phyloP scores from a whole-genome alignment of 2,329 filamentous ascomycete species.

The Penicillium rolfsii region DNA sequence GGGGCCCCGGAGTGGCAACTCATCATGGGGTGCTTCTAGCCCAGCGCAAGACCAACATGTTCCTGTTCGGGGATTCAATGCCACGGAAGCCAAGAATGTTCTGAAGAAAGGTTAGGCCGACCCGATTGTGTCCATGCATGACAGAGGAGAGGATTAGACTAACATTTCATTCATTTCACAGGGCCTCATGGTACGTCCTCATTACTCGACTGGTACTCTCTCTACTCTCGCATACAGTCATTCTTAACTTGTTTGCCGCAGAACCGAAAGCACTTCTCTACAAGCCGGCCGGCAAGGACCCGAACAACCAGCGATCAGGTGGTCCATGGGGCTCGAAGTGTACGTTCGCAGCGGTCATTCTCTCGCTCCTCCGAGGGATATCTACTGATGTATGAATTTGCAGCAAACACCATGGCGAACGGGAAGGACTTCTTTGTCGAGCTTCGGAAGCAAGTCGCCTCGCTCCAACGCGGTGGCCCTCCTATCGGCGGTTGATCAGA shows the following conservation, averaged over 20 bases:
- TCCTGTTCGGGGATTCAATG: constrained; percentile 50
- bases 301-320: constrained; percentile 40
- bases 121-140: neutral
- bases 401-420: constrained; percentile 53
- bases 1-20: constrained; percentile 36
- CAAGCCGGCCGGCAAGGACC: constrained; percentile 44
- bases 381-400: constrained; percentile 8
- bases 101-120: constrained; percentile 44
- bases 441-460: constrained; percentile 51
- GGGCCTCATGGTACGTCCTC: constrained; percentile 36
- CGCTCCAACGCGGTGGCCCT: constrained; percentile 43
- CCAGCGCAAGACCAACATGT: constrained; percentile 45
- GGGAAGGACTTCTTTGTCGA: constrained; percentile 56
- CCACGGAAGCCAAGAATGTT: constrained; percentile 45
- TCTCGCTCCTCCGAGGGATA: neutral
- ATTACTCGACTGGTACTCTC: neutral
- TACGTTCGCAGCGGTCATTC: constrained; percentile 33
- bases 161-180: constrained; percentile 19
- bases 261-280: constrained; percentile 44
- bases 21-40: constrained; percentile 35
- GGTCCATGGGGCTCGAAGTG: constrained; percentile 51
- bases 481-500: constrained; percentile 40
- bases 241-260: constrained; percentile 20
- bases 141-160: constrained; percentile 5
- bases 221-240: neutral